Percentiles rank a stretch among this genome's conserved stretches.
phyloP scores from a whole-genome alignment of 2,329 filamentous ascomycete species.

The Lecanicillium sp. region DNA sequence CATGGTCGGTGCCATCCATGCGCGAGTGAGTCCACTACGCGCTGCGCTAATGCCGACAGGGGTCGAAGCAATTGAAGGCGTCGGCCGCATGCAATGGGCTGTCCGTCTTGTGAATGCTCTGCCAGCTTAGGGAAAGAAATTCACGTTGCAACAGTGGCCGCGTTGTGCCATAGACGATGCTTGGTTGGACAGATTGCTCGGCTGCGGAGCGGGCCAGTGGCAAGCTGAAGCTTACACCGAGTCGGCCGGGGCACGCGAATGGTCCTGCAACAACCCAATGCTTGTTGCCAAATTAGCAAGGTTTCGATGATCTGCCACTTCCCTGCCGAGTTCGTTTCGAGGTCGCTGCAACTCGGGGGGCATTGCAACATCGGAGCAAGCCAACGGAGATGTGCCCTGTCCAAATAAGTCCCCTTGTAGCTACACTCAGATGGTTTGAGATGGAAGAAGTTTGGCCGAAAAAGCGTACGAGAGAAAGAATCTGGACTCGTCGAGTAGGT shows the following conservation, averaged over 20 bases:
- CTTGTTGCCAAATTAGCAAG: too few relatives aligned
- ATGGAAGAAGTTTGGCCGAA: too few relatives aligned
- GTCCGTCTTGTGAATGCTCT: not conserved
- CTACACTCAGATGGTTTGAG: too few relatives aligned
- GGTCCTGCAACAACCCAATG: too few relatives aligned
- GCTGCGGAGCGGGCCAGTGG: not conserved
- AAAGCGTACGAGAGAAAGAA: not conserved
- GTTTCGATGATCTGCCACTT: too few relatives aligned
- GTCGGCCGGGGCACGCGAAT: too few relatives aligned
- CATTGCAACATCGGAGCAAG: too few relatives aligned
- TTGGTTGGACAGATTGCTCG: not conserved
- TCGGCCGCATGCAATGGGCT: not conserved
- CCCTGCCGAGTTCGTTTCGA: too few relatives aligned
- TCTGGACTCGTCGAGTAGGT: not conserved
- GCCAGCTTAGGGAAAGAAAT: not conserved
- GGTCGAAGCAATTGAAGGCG: slow-evolving; percentile 6
- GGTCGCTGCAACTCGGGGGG: too few relatives aligned
- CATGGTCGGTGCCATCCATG: slow-evolving; percentile 17
- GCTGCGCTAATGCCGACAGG: slow-evolving; percentile 11
- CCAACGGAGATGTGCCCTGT: too few relatives aligned
- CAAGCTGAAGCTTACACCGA: too few relatives aligned
- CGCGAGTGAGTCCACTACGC: slow-evolving; percentile 5
- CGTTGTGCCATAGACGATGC: not conserved
- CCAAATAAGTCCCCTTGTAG: too few relatives aligned
- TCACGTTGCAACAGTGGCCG: not conserved